Base-by-base conservation (phyloP, 495 filamentous ascomycete genomes). In the Aspergillus sparsus region DNA sequence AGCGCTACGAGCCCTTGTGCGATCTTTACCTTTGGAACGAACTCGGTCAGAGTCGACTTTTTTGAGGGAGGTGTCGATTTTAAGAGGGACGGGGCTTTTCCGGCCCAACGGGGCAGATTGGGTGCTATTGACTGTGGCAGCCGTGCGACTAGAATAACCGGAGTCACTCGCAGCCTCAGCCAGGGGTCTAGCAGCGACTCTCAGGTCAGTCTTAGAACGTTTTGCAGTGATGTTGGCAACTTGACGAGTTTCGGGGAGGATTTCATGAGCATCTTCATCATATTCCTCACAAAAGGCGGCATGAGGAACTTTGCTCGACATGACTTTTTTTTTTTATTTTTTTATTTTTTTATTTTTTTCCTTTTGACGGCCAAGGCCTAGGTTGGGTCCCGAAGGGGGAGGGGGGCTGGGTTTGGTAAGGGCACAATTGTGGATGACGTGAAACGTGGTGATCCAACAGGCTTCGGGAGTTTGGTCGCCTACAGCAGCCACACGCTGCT, bases 71-170 rank as follows among this genome's bases (percentile, higher is more conserved):
- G 71, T 71, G 66, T 75, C 68, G 53, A 76, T 57, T 60, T 73
- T 81, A 72, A 72, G 73, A 72, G 74, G 69, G 47, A 63, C 60
- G 45, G 75, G 72, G 55, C 67, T 78, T 63, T 72, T 76, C 62
- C 71, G 73, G 70, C 75, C 80, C 61, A 73, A 76, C 58, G 77
- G 74, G 34, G 71, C 78, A 61, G 83, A 83, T 75, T 82, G 78
- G 73, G 80, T 78, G 71, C 78, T 82, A 68, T 74, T 76, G 61
- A 72, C 74, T 32, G 83, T 83, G 64, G 82, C 81, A 59, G 77
- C 74, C 61, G 82, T 87, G 71, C 81, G 85, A 78, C 80, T 86
- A 61, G 84, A 87, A 77, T 86, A 87, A 55, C 84, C 85, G 44
- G 83, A 86, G 71, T 88, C 85, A 71, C 82, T 86, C 56, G 76